These are phyloP conservation scores for Verticillium longisporum DNA, from an alignment of 2,329 filamentous ascomycete genomes.

Conservation along the genomic window DNA sequence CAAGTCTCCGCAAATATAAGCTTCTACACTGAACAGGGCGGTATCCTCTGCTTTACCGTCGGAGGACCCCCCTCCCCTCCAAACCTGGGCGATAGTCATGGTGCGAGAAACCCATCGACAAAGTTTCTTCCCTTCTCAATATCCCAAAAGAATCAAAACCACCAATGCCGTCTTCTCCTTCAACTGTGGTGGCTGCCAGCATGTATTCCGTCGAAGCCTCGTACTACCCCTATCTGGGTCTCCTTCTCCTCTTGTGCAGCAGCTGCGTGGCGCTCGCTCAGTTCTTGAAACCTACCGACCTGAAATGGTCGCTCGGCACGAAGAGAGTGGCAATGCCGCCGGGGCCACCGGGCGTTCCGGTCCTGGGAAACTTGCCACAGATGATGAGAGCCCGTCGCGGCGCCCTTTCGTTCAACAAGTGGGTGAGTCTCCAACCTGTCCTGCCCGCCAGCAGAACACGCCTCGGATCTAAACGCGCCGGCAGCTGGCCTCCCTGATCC, in stretches of 20 bases:
- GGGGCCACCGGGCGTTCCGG: background rate
- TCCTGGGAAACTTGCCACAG: background rate
- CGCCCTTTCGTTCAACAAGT: background rate
- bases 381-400: constrained; percentile 1
- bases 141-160: background rate
- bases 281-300: background rate
- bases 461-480: background rate
- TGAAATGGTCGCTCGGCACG: background rate
- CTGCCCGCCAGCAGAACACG: background rate
- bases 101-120: background rate
- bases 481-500: background rate
- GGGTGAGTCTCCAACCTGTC: background rate
- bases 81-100: background rate
- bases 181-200: background rate
- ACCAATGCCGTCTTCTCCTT: background rate
- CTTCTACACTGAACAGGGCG: background rate
- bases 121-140: background rate
- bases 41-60: background rate
- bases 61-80: background rate
- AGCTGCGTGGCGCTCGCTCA: background rate
- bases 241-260: background rate
- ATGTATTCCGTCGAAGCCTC: background rate
- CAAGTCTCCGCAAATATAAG: background rate
- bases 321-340: background rate
- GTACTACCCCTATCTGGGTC: background rate